These are phyloP conservation scores for Areca catechu DNA, from an alignment of 176 grass and related monocot genomes.

Conservation along the genomic window DNA sequence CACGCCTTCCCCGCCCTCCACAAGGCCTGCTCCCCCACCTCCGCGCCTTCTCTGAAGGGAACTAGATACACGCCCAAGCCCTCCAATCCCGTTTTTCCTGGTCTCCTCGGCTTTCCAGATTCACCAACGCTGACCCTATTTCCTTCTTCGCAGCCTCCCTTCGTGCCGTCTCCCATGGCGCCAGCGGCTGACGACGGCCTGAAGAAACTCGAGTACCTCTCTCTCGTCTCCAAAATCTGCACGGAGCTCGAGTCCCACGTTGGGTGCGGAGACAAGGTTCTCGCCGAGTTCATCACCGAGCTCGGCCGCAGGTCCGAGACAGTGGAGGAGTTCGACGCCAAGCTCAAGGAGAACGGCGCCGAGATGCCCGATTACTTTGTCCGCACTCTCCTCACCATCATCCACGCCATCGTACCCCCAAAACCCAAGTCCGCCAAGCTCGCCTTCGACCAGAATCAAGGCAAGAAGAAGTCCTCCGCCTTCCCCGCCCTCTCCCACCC, in stretches of 20 bases:
- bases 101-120: too few species aligned
- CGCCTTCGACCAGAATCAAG: neutral
- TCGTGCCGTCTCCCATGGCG: slow-evolving; percentile 14
- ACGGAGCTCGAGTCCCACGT: slow-evolving; percentile 66
- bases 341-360: slow-evolving; percentile 54
- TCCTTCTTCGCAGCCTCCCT: neutral
- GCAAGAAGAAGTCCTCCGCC: slow-evolving; percentile 11
- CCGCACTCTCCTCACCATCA: slow-evolving; percentile 68
- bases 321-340: slow-evolving; percentile 48
- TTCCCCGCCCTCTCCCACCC: slow-evolving; percentile 59
- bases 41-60: neutral
- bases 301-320: slow-evolving; percentile 42
- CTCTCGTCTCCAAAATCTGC: slow-evolving; percentile 64
- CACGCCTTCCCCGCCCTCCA: too few species aligned
- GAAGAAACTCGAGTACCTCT: slow-evolving; percentile 63
- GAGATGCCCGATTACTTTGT: slow-evolving; percentile 76
- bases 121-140: neutral
- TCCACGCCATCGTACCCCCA: slow-evolving; percentile 78
- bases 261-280: slow-evolving; percentile 65
- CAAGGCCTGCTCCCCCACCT: neutral
- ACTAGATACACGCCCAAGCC: neutral
- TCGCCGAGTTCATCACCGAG: slow-evolving; percentile 72
- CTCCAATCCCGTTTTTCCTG: neutral
- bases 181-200: slow-evolving; percentile 36
- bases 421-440: slow-evolving; percentile 25